Evolutionary conservation across 345 rosid genomes (phyloP).

Genomic region (Anacardium occidentale): DNA sequence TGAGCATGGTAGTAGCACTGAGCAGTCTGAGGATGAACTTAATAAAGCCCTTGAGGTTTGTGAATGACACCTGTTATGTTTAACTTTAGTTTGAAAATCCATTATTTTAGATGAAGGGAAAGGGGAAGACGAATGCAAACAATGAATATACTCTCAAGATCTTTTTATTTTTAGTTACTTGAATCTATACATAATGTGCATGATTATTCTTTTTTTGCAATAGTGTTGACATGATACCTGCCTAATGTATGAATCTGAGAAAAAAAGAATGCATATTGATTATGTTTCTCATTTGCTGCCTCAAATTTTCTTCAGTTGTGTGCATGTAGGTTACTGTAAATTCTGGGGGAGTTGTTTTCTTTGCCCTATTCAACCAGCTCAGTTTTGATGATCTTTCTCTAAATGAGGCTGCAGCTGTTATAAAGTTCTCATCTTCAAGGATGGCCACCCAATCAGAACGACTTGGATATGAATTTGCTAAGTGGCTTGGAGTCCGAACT

Average conservation of each 20-base stretch:
- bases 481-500: slow-evolving; percentile 85
- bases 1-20: slow-evolving; percentile 82
- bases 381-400: slow-evolving; percentile 40
- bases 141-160: not conserved
- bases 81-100: not conserved
- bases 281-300: slow-evolving; percentile 12
- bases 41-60: slow-evolving; percentile 86
- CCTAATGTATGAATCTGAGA: not conserved
- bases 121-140: not conserved
- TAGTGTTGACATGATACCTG: not conserved
- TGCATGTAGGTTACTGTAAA: slow-evolving; percentile 79
- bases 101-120: not conserved
- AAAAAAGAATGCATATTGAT: not conserved
- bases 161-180: slow-evolving; percentile 1
- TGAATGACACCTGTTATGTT: slow-evolving; percentile 3
- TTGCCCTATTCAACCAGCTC: slow-evolving; percentile 75
- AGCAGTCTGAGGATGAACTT: slow-evolving; percentile 84
- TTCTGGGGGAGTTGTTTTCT: slow-evolving; percentile 99
- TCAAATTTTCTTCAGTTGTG: slow-evolving; percentile 33
- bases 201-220: slow-evolving; percentile 2
- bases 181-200: not conserved
- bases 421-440: slow-evolving; percentile 96
- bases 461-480: slow-evolving; percentile 96
- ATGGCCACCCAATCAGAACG: slow-evolving; percentile 99
- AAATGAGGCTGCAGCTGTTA: slow-evolving; percentile 93